Percentiles rank a stretch among this genome's conserved stretches.
Conservation (phyloP, 805 yeast genomes). For the Ogataea paraovalis region DNA sequence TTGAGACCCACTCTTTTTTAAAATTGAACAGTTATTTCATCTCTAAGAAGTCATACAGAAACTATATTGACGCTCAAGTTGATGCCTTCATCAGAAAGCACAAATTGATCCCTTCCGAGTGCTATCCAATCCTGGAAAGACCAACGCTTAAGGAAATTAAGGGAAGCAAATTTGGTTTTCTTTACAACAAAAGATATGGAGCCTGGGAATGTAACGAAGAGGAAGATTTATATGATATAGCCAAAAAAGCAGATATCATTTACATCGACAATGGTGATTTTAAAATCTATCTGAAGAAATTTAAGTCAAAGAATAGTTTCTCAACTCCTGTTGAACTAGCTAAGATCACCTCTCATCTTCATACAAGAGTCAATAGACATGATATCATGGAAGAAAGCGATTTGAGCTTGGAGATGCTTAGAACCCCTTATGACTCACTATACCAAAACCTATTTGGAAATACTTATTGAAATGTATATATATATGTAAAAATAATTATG, state of each 20-base stretch:
- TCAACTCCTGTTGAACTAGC: neutral
- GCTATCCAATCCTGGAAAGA: conserved; percentile 21
- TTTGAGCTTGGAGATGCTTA: neutral
- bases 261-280: conserved; percentile 1
- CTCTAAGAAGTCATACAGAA: neutral
- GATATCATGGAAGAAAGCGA: neutral
- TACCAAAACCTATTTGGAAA: too few relatives aligned
- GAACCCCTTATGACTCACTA: neutral
- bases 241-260: conserved; percentile 20
- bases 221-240: conserved; percentile 11
- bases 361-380: neutral
- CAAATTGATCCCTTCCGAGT: conserved; percentile 9
- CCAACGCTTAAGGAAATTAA: conserved; percentile 18
- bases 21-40: neutral
- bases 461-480: too few relatives aligned
- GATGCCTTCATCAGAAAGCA: conserved; percentile 16
- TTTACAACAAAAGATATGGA: conserved; percentile 12
- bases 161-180: conserved; percentile 9
- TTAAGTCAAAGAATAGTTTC: neutral
- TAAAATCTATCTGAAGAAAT: neutral
- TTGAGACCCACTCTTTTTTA: conserved; percentile 1
- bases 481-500: too few relatives aligned
- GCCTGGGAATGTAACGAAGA: conserved; percentile 16
- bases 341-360: neutral
- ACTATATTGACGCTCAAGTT: conserved; percentile 9